Conservation (phyloP, 2,329 filamentous ascomycete genomes). For the Trichoderma asperellum region DNA sequence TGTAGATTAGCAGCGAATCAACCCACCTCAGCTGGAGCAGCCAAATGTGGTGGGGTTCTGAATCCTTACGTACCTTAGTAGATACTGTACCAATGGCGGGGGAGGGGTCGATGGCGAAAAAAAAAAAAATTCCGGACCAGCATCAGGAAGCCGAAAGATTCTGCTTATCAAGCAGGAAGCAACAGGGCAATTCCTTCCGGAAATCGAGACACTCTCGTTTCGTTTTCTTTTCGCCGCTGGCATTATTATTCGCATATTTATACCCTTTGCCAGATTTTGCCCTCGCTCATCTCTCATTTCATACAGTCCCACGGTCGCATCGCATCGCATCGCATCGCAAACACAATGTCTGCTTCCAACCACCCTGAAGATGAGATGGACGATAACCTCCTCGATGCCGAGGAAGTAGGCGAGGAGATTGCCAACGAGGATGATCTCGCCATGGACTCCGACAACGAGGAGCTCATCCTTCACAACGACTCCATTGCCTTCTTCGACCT, state of each 20-base stretch:
- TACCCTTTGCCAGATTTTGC: neutral
- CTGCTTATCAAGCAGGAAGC: constrained; percentile 31
- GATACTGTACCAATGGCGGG: constrained; percentile 24
- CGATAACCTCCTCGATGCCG: constrained; percentile 70
- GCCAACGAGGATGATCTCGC: constrained; percentile 68
- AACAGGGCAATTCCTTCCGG: constrained; percentile 9
- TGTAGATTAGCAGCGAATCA: neutral
- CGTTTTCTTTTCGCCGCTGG: neutral
- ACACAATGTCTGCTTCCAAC: constrained; percentile 41
- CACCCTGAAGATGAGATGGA: constrained; percentile 37
- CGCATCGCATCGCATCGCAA: constrained; percentile 2
- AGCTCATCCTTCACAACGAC: constrained; percentile 87
- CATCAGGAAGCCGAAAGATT: constrained; percentile 29
- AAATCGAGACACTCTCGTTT: neutral
- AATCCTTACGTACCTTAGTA: neutral
- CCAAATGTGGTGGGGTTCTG: constrained; percentile 4
- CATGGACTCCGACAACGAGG: constrained; percentile 79
- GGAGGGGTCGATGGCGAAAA: constrained; percentile 27
- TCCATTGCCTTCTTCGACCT: constrained; percentile 88
- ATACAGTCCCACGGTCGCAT: neutral
- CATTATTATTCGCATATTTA: neutral
- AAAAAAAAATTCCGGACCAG: constrained; percentile 25
- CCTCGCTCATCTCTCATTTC: neutral
- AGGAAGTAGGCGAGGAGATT: constrained; percentile 79
- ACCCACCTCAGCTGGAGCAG: neutral